These are phyloP conservation scores for Dothistroma pini DNA, from an alignment of 2,329 filamentous ascomycete genomes.

Conservation along the genomic window DNA sequence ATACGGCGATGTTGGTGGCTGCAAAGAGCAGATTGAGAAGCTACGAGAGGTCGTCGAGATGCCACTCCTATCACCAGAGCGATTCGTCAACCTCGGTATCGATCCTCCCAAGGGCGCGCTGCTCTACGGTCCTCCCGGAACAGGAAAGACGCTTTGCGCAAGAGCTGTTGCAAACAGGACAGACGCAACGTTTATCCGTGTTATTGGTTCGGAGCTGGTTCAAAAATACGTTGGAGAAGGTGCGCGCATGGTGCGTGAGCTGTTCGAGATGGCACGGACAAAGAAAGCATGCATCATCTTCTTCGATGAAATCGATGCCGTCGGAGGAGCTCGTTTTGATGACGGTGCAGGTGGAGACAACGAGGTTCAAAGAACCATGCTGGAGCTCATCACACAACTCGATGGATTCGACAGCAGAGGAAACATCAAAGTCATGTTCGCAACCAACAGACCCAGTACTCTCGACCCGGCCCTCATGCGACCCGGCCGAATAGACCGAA, in stretches of 20 bases:
- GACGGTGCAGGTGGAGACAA: constrained; percentile 96
- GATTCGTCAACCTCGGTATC: constrained; percentile 98
- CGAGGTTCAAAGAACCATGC: constrained; percentile 95
- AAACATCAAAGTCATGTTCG: constrained; percentile 99
- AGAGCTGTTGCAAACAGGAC: constrained; percentile 96
- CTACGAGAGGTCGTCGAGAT: constrained; percentile 98
- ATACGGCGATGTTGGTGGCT: constrained; percentile 96
- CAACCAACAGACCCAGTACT: constrained; percentile 92
- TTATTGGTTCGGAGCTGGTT: constrained; percentile 95
- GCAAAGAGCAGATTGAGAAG: constrained; percentile 99
- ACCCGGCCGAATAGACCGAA: constrained; percentile 94
- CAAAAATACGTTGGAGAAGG: constrained; percentile 99
- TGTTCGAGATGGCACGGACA: constrained; percentile 98
- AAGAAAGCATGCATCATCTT: constrained; percentile 99
- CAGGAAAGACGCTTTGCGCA: constrained; percentile 98
- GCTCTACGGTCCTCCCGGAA: constrained; percentile 93
- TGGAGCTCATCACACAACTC: constrained; percentile 94
- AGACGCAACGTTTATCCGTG: constrained; percentile 96
- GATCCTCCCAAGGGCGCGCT: constrained; percentile 97
- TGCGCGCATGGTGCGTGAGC: constrained; percentile 95
- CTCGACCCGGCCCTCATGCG: constrained; percentile 96
- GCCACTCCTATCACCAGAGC: constrained; percentile 91
- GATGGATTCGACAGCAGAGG: constrained; percentile 95
- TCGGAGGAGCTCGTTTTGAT: constrained; percentile 93
- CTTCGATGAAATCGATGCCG: constrained; percentile 97